Conservation (phyloP, 176 grass and related monocot species). For the Elaeis guineensis region DNA sequence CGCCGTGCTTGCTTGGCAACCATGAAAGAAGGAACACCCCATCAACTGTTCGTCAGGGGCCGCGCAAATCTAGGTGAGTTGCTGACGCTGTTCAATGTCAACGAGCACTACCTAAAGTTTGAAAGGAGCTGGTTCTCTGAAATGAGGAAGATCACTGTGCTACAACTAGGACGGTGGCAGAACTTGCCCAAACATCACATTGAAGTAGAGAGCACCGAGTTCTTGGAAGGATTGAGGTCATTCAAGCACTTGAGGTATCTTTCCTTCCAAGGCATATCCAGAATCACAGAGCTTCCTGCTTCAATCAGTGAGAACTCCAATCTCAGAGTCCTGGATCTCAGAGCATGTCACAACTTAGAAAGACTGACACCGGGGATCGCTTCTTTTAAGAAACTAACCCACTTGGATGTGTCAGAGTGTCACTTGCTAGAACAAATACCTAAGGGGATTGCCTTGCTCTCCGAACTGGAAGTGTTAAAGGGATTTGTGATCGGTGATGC, state of each 20-base stretch:
- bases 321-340: slow-evolving; percentile 57
- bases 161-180: slow-evolving; percentile 45
- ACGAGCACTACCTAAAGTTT: slow-evolving; percentile 43
- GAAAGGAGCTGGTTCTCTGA: slow-evolving; percentile 31
- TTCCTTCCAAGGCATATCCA: slow-evolving; percentile 29
- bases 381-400: slow-evolving; percentile 35
- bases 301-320: slow-evolving; percentile 36
- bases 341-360: slow-evolving; percentile 82
- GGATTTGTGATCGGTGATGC: slow-evolving; percentile 55
- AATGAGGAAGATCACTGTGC: slow-evolving; percentile 29
- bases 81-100: slow-evolving; percentile 42
- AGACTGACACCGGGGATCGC: slow-evolving; percentile 29
- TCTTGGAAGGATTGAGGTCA: slow-evolving; percentile 29
- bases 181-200: slow-evolving; percentile 35
- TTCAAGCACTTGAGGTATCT: slow-evolving; percentile 10
- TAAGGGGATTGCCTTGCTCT: slow-evolving; percentile 30
- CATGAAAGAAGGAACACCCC: neutral
- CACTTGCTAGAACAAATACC: slow-evolving; percentile 65
- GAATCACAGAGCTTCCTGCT: slow-evolving; percentile 31
- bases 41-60: neutral
- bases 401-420: slow-evolving; percentile 73
- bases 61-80: neutral
- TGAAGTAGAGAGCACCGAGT: slow-evolving; percentile 36
- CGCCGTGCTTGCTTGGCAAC: neutral
- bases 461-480: slow-evolving; percentile 56